Base-by-base conservation (phyloP, 257 asterid genomes). In the Solanum medicagineum region DNA sequence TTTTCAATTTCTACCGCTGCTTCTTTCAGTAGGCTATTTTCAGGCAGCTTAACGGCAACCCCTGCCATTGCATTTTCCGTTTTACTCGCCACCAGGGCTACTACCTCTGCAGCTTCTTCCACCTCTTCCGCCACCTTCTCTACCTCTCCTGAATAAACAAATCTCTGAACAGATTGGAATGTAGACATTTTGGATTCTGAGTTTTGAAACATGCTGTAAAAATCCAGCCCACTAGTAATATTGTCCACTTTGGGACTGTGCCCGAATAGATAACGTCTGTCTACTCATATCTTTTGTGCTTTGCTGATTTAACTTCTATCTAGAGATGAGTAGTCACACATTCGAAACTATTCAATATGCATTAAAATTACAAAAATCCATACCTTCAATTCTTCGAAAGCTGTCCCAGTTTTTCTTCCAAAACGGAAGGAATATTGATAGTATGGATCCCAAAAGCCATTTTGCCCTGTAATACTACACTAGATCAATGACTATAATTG, bases 91-190 rank as follows among this genome's bases (percentile, higher is more conserved):
- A 90, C 92, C 69, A 87, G 80, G 32, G 92, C 95, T 81, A 89
- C 97, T 92, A 89, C 91, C 84, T 92, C 94, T 4, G 92, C 93
- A 85, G 77, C 92, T 85, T 36, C 92, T 68, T 90, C 96, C n/a
- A 92, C 96, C 84, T 94, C 98, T 80, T 85, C 91, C 14, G 74
- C 93, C 0, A 87, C 93, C 68, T 62, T 89, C 73, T 69, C 93
- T 51, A 87, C 93, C 86, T 91, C 80, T 29, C 90, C 98, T 93
- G 92, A 14, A 75, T 59, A 65, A 20, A 19, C 65, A 36, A 36
- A 4, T 36, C 40, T 36, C 40, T 36, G 40, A 36, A 36, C 6
- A 36, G 40, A 36, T 36, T 36, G 40, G 40, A 36, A 36, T 4
- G 40, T 36, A 36, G 40, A 36, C 40, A 36, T 36, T 42, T 42